Evolutionary conservation across 2,329 filamentous ascomycete species (phyloP).

Genomic region (Hymenoscyphus fructigenus): DNA sequence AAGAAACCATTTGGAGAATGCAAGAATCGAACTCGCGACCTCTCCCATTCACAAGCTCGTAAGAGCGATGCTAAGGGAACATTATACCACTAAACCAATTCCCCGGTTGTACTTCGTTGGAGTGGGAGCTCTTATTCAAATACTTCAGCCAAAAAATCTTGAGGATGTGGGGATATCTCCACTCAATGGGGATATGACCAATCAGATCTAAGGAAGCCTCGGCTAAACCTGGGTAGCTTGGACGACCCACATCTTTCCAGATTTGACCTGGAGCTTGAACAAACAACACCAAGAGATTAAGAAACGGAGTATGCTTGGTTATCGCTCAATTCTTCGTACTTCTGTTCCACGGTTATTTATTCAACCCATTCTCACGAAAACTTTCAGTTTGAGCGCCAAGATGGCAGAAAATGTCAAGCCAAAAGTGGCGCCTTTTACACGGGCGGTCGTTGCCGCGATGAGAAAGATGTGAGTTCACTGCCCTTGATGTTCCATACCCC

Average conservation of each 20-base stretch:
- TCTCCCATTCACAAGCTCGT: not conserved
- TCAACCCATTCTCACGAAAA: not conserved
- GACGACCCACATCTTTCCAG: no score
- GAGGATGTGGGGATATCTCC: not conserved
- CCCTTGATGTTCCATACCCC: no score
- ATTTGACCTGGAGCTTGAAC: not conserved
- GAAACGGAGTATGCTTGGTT: not conserved
- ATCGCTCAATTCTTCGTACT: not conserved
- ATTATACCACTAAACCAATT: slow-evolving; percentile 11
- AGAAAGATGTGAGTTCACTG: slow-evolving; percentile 61
- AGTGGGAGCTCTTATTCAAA: fast-evolving
- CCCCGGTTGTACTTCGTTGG: not conserved
- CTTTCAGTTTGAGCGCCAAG: not conserved
- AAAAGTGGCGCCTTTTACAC: slow-evolving; percentile 9
- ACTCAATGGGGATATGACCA: not conserved
- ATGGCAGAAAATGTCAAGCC: not conserved
- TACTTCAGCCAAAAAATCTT: no score
- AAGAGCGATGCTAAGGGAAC: slow-evolving; percentile 3
- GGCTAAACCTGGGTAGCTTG: no score
- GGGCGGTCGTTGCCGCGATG: slow-evolving; percentile 3
- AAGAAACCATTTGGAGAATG: not conserved
- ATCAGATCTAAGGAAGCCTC: no score
- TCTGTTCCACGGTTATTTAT: not conserved
- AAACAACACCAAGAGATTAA: not conserved
- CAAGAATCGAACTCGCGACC: slow-evolving; percentile 11